Evolutionary conservation across 2,329 filamentous ascomycete genomes (phyloP), one percentile per base, ranked within the genome.

Genomic region (Colletotrichum sp.): DNA sequence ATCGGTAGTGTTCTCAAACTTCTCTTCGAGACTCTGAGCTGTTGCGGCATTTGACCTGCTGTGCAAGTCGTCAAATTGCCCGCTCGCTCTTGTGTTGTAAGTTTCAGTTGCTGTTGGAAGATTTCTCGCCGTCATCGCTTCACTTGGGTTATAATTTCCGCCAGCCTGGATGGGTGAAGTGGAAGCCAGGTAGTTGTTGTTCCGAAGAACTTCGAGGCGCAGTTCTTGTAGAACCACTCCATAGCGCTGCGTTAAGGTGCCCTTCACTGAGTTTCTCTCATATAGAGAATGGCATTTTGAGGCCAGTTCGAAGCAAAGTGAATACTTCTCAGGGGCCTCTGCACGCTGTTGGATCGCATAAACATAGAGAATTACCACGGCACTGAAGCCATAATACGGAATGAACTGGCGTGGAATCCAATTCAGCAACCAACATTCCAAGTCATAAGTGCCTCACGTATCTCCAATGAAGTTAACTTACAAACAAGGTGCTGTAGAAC

Each of bases 311-410:
- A 86, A 82, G 18, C 82, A 80, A 0, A 69, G 64, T 5, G 78
- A 61, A 66, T 82, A 82, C 3, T 74, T 77, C 34, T 80, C 78
- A 24, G 78, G 75, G 3, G 77, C 74, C 16, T 77, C 72, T 11
- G 78, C 71, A 3, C 80, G 77, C 34, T 83, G 78, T 34, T 86
- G 85, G 7, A 87, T 86, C 7, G 82, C 81, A 62, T 84, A 84
- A 1, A 87, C 82, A 66, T 87, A 87, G 2, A 87, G 78, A 2
- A 87, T 81, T 1, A 86, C 84, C 1, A 85, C 82, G 0, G 85
- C 86, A 21, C 80, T 86, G 55, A 87, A 87, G 0, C 82, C 84
- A 62, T 84, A 85, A 67, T 87, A 87, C 27, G 84, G 84, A 3
- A 79, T 81, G 38, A 83, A 82, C 81, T 83, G 24, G 11, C 11